Conservation (phyloP, 179 eudicot genomes). For the Carnegiea gigantea region DNA sequence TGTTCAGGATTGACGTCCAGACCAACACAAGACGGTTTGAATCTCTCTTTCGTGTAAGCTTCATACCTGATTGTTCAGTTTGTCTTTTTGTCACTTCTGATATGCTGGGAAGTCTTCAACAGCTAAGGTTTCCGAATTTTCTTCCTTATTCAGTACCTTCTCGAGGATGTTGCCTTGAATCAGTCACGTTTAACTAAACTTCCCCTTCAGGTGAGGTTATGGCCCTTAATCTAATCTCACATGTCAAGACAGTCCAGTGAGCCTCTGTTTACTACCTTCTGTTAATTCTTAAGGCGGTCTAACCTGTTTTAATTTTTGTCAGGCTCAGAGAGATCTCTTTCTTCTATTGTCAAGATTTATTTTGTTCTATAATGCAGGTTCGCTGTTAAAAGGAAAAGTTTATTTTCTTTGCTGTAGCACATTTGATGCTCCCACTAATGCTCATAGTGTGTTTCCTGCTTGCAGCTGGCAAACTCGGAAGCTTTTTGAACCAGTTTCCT, state of each 20-base stretch:
- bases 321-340: constrained; percentile 87
- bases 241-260: background rate
- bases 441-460: constrained; percentile 18
- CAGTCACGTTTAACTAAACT: constrained; percentile 65
- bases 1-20: constrained; percentile 87
- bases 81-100: too few species aligned
- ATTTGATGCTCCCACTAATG: constrained; percentile 10
- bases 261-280: background rate
- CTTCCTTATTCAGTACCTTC: constrained; percentile 60
- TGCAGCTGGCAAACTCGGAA: constrained; percentile 69
- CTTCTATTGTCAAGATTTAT: constrained; percentile 85
- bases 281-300: constrained; percentile 12
- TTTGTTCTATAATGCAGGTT: constrained; percentile 76
- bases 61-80: background rate
- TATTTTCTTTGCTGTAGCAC: constrained; percentile 7
- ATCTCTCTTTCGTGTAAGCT: constrained; percentile 69
- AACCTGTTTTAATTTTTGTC: constrained; percentile 21
- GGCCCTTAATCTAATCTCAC: constrained; percentile 8
- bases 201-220: constrained; percentile 61
- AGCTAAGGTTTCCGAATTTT: constrained; percentile 12
- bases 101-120: background rate
- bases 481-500: constrained; percentile 71
- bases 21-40: constrained; percentile 80
- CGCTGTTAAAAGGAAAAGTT: constrained; percentile 9
- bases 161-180: constrained; percentile 71